Evolutionary conservation across 768 basidiomycete species (phyloP), one percentile per base, ranked within the genome.

Genomic region (Kwoniella shandongensis): DNA sequence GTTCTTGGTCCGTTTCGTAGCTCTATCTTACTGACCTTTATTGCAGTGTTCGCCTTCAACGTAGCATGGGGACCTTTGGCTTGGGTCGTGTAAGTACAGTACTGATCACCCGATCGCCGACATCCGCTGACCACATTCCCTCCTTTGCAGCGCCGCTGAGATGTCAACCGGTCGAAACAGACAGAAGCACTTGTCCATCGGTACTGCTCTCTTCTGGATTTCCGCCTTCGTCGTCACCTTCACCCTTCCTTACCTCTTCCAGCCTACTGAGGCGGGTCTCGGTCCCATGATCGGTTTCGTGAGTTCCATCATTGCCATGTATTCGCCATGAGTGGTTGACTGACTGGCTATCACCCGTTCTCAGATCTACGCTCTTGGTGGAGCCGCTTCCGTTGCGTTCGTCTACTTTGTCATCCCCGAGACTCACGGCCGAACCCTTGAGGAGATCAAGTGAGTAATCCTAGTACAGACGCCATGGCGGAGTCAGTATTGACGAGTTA

Each of bases 131-230:
- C n/a, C n/a, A n/a, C 26, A 45, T 27, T 54, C 45, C 25, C 51
- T 17, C 48, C 5, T 20, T 4, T 29, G 27, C 49, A 52, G 57
- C 27, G 54, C 50, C 11, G 50, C 50, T 18, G 50, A 51, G 40
- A 51, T 75, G 30, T 67, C 70, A 2, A 61, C 67, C 17, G 72
- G 74, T 32, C 60, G 66, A 61, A 73, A 73, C 55, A 55, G 70
- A 49, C 68, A 68, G 52, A 76, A 73, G 61, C 70, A 73, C 57
- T 64, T 76, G 61, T 66, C 68, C 20, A 62, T 76, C 51, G 75
- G 74, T 29, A 77, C 76, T 11, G 72, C 75, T 25, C 58, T 61
- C n/a, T 77, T 77, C 71, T 77, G 76, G 76, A 58, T 76, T 18
- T 59, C 56, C 39, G 74, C 76, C 4, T 77, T 72, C 72, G 75